These are phyloP conservation scores for Pichia sporocuriosa DNA, from an alignment of 805 yeast genomes.

Conservation along the genomic window DNA sequence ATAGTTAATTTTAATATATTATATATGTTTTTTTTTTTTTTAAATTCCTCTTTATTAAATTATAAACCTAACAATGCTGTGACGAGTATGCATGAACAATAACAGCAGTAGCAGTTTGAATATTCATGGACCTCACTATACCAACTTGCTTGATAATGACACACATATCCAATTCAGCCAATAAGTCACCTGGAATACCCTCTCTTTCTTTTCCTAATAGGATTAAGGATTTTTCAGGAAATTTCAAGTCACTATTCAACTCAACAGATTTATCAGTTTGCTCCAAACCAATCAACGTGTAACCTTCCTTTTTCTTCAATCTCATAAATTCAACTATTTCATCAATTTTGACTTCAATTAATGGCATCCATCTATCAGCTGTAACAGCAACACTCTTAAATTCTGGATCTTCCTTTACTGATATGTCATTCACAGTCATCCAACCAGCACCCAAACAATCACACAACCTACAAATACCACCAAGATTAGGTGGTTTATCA, in stretches of 20 bases:
- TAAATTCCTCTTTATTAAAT: neutral
- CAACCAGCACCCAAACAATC: slow-evolving; percentile 88
- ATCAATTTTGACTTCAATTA: slow-evolving; percentile 61
- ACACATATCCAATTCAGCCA: slow-evolving; percentile 78
- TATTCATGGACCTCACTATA: slow-evolving; percentile 89
- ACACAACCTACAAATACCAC: slow-evolving; percentile 88
- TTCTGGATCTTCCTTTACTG: slow-evolving; percentile 56
- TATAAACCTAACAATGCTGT: slow-evolving; percentile 43
- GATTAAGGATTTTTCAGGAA: slow-evolving; percentile 75
- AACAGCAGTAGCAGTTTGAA: slow-evolving; percentile 94
- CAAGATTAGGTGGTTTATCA: slow-evolving; percentile 87
- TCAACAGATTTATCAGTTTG: slow-evolving; percentile 88
- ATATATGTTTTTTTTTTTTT: neutral
- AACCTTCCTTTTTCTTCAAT: slow-evolving; percentile 63
- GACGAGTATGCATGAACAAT: slow-evolving; percentile 83
- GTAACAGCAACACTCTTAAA: slow-evolving; percentile 89
- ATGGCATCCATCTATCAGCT: slow-evolving; percentile 95
- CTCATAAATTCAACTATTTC: slow-evolving; percentile 52
- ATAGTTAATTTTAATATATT: neutral
- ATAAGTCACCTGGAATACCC: slow-evolving; percentile 82
- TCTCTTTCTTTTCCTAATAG: slow-evolving; percentile 82
- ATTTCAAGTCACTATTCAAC: slow-evolving; percentile 52
- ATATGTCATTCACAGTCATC: slow-evolving; percentile 66
- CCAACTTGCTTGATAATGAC: slow-evolving; percentile 91
- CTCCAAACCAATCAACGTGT: slow-evolving; percentile 82